Conservation (phyloP, 2,329 filamentous ascomycete species). For the Cryphonectria naterciae region DNA sequence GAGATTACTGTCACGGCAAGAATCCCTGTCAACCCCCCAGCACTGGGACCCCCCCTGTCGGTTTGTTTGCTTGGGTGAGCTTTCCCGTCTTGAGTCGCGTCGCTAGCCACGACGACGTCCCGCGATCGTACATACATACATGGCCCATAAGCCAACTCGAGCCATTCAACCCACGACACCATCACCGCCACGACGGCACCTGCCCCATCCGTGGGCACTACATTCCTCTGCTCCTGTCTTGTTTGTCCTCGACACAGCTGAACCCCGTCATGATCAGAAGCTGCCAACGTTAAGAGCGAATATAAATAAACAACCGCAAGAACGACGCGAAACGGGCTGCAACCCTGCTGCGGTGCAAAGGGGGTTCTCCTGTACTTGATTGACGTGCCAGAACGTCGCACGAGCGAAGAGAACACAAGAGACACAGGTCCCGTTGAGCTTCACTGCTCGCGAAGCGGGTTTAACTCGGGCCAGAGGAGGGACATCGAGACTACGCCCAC, state of each 20-base stretch:
- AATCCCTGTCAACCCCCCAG: no score
- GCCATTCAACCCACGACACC: not conserved
- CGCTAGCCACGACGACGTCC: constrained; percentile 15
- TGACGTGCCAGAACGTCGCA: not conserved
- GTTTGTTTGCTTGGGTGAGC: constrained; percentile 19
- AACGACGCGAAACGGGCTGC: not conserved
- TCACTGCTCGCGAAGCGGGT: not conserved
- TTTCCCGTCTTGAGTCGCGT: constrained; percentile 23
- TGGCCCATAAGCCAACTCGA: not conserved
- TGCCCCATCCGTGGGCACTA: constrained; percentile 13
- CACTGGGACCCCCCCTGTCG: constrained; percentile 26
- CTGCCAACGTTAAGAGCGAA: not conserved
- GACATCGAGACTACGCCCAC: not conserved
- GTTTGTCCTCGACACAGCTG: not conserved
- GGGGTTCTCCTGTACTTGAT: not conserved
- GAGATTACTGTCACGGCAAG: no score
- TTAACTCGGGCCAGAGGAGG: not conserved
- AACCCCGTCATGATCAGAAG: not conserved
- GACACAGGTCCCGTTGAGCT: not conserved
- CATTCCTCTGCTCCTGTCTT: constrained; percentile 5
- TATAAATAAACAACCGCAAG: not conserved
- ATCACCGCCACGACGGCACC: constrained; percentile 7
- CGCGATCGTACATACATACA: not conserved
- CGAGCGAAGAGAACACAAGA: not conserved
- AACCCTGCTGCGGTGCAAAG: not conserved